Conservation (phyloP, 257 asterid genomes). For the Nicotiana undulata region DNA sequence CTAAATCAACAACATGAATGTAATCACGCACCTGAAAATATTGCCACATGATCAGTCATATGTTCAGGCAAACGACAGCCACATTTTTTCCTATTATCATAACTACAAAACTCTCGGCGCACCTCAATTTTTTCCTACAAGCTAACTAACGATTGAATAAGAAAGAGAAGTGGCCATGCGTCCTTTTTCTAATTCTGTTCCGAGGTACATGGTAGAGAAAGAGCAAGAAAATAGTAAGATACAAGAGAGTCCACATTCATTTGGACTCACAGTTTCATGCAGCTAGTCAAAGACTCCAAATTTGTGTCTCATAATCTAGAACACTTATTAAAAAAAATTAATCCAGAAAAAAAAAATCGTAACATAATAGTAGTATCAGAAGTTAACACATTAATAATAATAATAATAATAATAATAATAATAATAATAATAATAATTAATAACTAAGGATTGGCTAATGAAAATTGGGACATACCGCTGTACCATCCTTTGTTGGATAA, state of each 20-base stretch:
- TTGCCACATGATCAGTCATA: not conserved
- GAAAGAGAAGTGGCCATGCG: not conserved
- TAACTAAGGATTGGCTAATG: not conserved
- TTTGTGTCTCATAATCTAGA: not conserved
- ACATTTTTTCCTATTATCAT: not conserved
- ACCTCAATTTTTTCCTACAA: not conserved
- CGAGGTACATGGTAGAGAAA: not conserved
- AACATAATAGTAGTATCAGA: not conserved
- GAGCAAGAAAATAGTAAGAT: not conserved
- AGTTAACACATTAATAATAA: not conserved
- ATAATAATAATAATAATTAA: not conserved
- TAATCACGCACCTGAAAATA: constrained; percentile 9
- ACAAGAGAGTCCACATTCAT: not conserved
- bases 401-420: not conserved
- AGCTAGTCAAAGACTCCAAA: not conserved
- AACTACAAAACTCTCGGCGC: not conserved
- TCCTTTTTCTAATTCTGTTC: not conserved
- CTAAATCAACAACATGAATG: constrained; percentile 11
- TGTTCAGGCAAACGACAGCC: not conserved
- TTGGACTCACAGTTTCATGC: not conserved
- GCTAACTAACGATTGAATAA: not conserved
- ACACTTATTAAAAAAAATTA: not conserved
- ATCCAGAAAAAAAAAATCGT: not conserved
- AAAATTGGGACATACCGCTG: not conserved
- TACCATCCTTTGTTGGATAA: constrained; percentile 10